Evolutionary conservation across 2,329 filamentous ascomycete species (phyloP), one percentile per base, ranked within the genome.

Genomic region (Epichloe gansuensis): DNA sequence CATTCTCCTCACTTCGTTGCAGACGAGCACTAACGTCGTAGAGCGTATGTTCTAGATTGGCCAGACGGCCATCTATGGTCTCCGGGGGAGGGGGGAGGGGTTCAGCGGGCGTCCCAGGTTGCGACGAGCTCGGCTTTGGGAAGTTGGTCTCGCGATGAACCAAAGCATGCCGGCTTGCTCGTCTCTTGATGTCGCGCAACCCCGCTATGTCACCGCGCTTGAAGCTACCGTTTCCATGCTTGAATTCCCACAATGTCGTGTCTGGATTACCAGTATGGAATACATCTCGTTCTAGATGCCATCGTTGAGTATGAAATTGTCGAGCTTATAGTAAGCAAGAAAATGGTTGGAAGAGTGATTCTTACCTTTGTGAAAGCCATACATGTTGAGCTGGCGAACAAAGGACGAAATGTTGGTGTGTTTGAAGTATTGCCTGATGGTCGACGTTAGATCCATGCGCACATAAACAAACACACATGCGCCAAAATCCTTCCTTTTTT

Each of bases 371-470:
- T 98, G 93, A 68, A 98, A 98, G 6, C 93, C 93, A 61, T 98
- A 98, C 93, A 98, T 98, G 66, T 98, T 98, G 49, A 98, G 72
- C 71, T 98, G 93, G 47, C 93, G 82, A 48, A 98, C 93, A 67
- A 98, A 98, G 1, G 93, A 97, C 11, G 93, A 97, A 55, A 97
- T 95, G 64, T 98, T 98, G 60, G 91, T 98, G 67, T 98, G 93
- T 64, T 98, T 98, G 68, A 98, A 98, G 66, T 98, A 98, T 80
- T 95, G 89, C 51, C 91, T 95, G 61, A 5, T 31, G 2, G 45
- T 17, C 38, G 6, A n/a, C 21, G 43, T 27, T 27, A 59, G 41
- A 59, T 57, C 25, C 15, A 23, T 25, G 21, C 27, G 31, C 39
- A 25, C 25, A 6, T 8, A 12, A 12, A 23, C n/a, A 42, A 27